Conservation (phyloP, 179 eudicot genomes). For the Nepenthes alata region DNA sequence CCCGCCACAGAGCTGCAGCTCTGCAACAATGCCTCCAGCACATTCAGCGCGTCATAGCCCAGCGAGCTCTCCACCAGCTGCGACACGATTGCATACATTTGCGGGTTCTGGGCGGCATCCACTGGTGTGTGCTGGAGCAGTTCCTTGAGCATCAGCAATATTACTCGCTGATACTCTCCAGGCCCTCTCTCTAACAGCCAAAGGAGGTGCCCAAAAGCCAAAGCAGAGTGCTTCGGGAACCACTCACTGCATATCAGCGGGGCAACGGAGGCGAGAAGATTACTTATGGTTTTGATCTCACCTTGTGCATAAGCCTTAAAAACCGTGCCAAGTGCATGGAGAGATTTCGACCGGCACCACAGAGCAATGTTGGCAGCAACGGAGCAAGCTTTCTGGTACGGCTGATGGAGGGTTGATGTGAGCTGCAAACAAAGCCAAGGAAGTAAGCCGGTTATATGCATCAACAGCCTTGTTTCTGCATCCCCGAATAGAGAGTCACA, state of each 20-base stretch:
- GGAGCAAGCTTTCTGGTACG: conserved; percentile 74
- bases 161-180: conserved; percentile 75
- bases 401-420: conserved; percentile 64
- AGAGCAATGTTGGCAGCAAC: conserved; percentile 74
- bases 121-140: conserved; percentile 91
- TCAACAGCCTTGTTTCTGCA: conserved; percentile 79
- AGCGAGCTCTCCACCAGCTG: conserved; percentile 94
- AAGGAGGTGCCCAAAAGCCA: conserved; percentile 83
- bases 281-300: conserved; percentile 64
- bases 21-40: conserved; percentile 89
- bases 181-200: conserved; percentile 86
- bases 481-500: conserved; percentile 94
- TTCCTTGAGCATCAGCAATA: conserved; percentile 77
- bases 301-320: conserved; percentile 75
- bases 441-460: conserved; percentile 89
- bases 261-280: conserved; percentile 76
- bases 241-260: conserved; percentile 83
- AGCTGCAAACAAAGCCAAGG: conserved; percentile 97
- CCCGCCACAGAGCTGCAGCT: conserved; percentile 82
- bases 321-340: conserved; percentile 74
- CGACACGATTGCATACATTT: conserved; percentile 95
- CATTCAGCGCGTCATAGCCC: conserved; percentile 94
- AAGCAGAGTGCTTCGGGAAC: conserved; percentile 92
- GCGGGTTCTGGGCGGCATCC: conserved; percentile 97
- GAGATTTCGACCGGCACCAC: conserved; percentile 80